phyloP scores from a whole-genome alignment of 352 stramenopile genomes.

The Blastocystis sp. region DNA sequence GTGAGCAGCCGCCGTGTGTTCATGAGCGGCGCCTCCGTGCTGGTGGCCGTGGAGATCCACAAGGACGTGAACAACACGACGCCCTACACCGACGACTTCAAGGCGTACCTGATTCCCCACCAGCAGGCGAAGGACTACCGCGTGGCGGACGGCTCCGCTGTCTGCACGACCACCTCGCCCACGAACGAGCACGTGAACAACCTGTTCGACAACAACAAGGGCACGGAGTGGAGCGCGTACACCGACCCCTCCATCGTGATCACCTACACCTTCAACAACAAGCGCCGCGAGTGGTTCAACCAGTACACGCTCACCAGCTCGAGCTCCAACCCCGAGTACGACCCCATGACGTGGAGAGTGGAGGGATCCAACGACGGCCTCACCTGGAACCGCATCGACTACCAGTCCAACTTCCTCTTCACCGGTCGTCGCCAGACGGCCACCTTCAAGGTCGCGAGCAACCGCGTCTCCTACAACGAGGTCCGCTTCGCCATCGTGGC shows the following conservation, averaged over 20 bases:
- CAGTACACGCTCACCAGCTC: constrained; percentile 47
- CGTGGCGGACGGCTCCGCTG: constrained; percentile 19
- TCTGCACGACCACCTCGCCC: neutral
- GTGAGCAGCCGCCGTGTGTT: constrained; percentile 30
- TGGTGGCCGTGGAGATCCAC: constrained; percentile 70
- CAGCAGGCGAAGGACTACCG: constrained; percentile 49
- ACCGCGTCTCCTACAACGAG: constrained; percentile 57
- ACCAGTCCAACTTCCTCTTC: constrained; percentile 69
- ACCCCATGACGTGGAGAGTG: constrained; percentile 61
- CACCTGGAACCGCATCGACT: constrained; percentile 59
- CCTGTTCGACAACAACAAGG: constrained; percentile 70
- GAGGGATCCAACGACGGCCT: constrained; percentile 68
- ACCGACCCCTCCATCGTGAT: constrained; percentile 13
- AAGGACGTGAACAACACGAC: constrained; percentile 20
- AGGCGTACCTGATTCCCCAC: constrained; percentile 60
- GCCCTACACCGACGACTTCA: constrained; percentile 46
- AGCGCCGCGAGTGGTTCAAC: constrained; percentile 68
- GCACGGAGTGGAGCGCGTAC: constrained; percentile 34
- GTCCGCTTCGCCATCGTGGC: constrained; percentile 27
- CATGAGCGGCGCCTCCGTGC: constrained; percentile 29
- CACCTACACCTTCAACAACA: constrained; percentile 69
- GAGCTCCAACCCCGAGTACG: constrained; percentile 36
- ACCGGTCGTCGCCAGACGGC: constrained; percentile 2
- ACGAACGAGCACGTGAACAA: constrained; percentile 49
- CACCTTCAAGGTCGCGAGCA: constrained; percentile 37